Conservation (phyloP, 129 eudicot species). For the Flaveria trinervia region DNA sequence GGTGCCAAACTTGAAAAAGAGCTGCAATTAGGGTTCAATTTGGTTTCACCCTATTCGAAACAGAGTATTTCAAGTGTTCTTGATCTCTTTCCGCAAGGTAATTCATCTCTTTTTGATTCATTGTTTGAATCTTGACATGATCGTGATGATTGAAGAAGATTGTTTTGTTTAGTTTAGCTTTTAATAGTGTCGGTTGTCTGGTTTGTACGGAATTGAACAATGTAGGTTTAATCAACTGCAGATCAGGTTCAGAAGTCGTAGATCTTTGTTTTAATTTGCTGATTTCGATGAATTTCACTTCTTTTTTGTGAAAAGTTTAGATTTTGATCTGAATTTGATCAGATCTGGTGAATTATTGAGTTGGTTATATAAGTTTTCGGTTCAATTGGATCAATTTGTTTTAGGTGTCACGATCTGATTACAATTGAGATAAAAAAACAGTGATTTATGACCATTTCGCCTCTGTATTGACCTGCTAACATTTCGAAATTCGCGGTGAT, state of each 20-base stretch:
- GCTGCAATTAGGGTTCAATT: conserved; percentile 28
- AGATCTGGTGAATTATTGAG: conserved; percentile 35
- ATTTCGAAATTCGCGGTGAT: neutral
- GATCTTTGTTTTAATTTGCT: neutral
- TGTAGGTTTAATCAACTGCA: conserved; percentile 25
- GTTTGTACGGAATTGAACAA: conserved; percentile 13
- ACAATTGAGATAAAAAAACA: neutral
- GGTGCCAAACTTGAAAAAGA: neutral
- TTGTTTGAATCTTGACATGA: neutral
- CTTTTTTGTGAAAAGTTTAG: conserved; percentile 9
- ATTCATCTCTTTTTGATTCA: neutral
- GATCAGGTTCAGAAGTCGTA: neutral
- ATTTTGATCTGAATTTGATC: neutral
- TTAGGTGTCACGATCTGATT: neutral
- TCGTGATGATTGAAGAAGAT: neutral
- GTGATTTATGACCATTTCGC: neutral
- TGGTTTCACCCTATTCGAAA: neutral
- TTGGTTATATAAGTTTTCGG: neutral
- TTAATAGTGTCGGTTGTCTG: conserved; percentile 22
- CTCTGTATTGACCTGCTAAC: too few relatives aligned
- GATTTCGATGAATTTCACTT: conserved; percentile 5
- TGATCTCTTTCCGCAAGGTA: conserved; percentile 36
- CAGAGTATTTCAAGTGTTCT: neutral
- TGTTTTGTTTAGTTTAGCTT: neutral
- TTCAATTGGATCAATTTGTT: neutral